Percentiles rank a stretch among this genome's conserved stretches.
Conservation (phyloP, 177 flowering plant genomes). For the Tripterygium wilfordii region DNA sequence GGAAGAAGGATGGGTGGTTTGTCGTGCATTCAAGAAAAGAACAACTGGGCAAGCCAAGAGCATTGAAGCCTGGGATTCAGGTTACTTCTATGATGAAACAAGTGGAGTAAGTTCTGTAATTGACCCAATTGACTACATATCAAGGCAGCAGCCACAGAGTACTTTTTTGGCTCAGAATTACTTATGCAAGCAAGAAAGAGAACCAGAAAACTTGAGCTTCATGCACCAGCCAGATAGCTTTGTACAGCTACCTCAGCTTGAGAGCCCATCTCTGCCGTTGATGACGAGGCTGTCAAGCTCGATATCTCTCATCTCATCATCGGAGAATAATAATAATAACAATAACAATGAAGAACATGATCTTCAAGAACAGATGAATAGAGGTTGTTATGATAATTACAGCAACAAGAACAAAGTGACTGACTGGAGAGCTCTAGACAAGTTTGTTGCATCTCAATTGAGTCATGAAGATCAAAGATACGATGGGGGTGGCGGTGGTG, state of each 20-base stretch:
- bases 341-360: conserved; percentile 11
- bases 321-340: conserved; percentile 21
- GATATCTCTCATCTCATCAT: conserved; percentile 24
- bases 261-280: conserved; percentile 67
- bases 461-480: conserved; percentile 51
- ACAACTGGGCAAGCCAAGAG: conserved; percentile 44
- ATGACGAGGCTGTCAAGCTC: conserved; percentile 56
- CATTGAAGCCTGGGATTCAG: conserved; percentile 61
- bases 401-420: conserved; percentile 42
- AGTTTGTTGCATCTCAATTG: conserved; percentile 90
- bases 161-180: conserved; percentile 25
- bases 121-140: conserved; percentile 42
- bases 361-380: conserved; percentile 18
- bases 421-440: conserved; percentile 91
- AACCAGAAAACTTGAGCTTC: conserved; percentile 36
- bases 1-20: conserved; percentile 99
- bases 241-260: conserved; percentile 75
- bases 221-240: conserved; percentile 41
- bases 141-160: conserved; percentile 38
- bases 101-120: conserved; percentile 44
- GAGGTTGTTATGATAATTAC: conserved; percentile 3
- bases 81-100: conserved; percentile 63
- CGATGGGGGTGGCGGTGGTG: too few relatives aligned
- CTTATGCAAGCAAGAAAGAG: conserved; percentile 71
- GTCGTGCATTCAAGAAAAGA: conserved; percentile 89